Percentiles rank a stretch among this genome's conserved stretches.
These are phyloP conservation scores for Chimonanthus salicifolius DNA, from an alignment of 164 flowering plant species.

Conservation along the genomic window DNA sequence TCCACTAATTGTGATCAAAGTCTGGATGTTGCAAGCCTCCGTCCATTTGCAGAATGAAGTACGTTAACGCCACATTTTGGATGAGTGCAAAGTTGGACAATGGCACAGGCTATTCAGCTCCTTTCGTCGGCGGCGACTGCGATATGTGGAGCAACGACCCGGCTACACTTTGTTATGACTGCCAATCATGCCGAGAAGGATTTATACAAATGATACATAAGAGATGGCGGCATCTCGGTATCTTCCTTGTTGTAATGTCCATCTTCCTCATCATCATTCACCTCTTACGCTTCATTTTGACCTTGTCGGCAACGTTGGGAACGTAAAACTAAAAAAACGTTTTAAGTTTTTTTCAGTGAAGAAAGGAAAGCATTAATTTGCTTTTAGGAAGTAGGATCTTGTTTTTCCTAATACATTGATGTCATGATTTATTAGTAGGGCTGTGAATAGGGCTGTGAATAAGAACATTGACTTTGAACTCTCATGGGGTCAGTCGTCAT, in stretches of 20 bases:
- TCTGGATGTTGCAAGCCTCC: conserved; percentile 53
- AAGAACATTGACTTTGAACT: neutral
- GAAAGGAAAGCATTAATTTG: neutral
- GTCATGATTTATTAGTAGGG: neutral
- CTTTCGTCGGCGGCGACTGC: conserved; percentile 22
- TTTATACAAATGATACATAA: conserved; percentile 18
- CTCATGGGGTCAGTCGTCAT: no score
- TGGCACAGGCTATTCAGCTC: neutral
- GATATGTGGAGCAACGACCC: conserved; percentile 30
- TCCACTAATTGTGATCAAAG: conserved; percentile 12
- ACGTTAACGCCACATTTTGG: conserved; percentile 46
- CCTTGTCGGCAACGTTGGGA: neutral
- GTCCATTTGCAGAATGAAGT: conserved; percentile 27
- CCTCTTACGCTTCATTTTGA: neutral
- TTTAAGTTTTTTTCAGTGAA: neutral
- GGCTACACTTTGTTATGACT: conserved; percentile 28
- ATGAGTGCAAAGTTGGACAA: neutral
- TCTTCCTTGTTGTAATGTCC: conserved; percentile 27
- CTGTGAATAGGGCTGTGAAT: neutral
- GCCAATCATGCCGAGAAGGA: conserved; percentile 35
- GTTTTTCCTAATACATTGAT: neutral
- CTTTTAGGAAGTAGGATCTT: neutral
- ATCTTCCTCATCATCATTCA: conserved; percentile 16
- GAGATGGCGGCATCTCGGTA: conserved; percentile 39
- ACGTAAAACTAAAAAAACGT: neutral